phyloP scores from a whole-genome alignment of 2,329 filamentous ascomycete species.

The Parasarocladium wereldwijsianum region DNA sequence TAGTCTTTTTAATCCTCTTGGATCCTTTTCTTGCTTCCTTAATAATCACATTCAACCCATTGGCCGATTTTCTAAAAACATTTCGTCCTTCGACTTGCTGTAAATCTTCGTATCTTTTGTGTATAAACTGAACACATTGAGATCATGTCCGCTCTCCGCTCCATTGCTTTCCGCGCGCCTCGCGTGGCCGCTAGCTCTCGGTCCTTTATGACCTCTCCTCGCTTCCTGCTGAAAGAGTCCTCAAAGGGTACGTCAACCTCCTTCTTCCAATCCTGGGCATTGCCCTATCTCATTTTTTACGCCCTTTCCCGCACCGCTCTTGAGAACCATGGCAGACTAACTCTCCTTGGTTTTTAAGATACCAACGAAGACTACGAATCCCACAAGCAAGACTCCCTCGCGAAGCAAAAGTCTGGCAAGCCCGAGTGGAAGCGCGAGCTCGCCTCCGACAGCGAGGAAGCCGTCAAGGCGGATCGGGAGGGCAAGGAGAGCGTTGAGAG shows the following conservation, averaged over 20 bases:
- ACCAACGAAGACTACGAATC: conserved; percentile 31
- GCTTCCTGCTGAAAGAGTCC: conserved; percentile 21
- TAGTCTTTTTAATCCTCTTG: too few species aligned
- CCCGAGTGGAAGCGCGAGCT: conserved; percentile 66
- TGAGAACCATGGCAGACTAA: neutral
- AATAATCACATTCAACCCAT: too few species aligned
- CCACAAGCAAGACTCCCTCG: conserved; percentile 45
- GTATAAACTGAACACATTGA: too few species aligned
- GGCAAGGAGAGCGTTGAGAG: conserved; percentile 24
- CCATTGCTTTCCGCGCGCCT: conserved; percentile 11
- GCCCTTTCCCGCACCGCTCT: neutral
- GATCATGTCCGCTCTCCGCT: conserved; percentile 18
- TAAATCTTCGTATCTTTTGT: too few species aligned
- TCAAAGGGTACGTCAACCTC: conserved; percentile 15
- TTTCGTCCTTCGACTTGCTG: neutral
- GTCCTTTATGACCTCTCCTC: conserved; percentile 14
- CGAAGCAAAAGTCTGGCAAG: conserved; percentile 55
- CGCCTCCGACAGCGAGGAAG: conserved; percentile 66
- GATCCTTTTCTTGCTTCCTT: too few species aligned
- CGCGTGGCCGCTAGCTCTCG: conserved; percentile 12
- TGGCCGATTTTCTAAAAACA: too few species aligned
- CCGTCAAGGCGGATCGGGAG: conserved; percentile 51
- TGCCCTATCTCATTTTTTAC: neutral
- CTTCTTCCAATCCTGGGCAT: neutral
- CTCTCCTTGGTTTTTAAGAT: conserved; percentile 9